Evolutionary conservation across 164 flowering plant species (phyloP), one percentile per base, ranked within the genome.

Genomic region (Stephania yunnanensis): DNA sequence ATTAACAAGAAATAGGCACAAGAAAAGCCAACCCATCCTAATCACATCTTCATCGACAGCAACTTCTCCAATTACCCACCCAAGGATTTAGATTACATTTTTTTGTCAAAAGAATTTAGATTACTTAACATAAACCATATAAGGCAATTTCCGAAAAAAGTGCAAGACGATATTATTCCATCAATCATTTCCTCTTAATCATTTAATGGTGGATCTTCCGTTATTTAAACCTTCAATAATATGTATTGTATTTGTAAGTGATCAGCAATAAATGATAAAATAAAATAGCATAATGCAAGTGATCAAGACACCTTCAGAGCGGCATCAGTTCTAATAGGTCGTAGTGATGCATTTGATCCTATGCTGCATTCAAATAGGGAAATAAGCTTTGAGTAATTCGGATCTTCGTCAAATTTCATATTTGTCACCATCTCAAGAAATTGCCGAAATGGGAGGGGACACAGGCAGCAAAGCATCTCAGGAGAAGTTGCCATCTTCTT

Each of bases 321-420:
- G 1, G 87, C 88, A 76, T 87, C 89, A 50, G 80, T 84, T 72
- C 77, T 82, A 44, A 88, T 82, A 2, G 91, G 89, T 64, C 84
- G 79, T 46, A 79, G 15, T 13, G 78, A 74, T 42, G 83, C 80
- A 78, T 53, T 78, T 45, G 83, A 44, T 64, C 82, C 84, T 50
- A 88, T 76, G 61, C 74, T 74, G 71, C 71, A 71, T n/a, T 84
- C 84, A 64, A 88, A 88, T 53, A 85, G 82, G 55, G 89, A 84
- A 68, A 88, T 85, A 1, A 85, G 87, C 76, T 84, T 84, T 29
- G 83, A 68, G 65, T 88, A 88, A 69, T 88, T 83, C 9, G 91
- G 91, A 66, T 87, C 91, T 79, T 88, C 91, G 50, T 87, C 89
- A 79, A 88, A 88, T 83, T 53, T 85, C 88, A 88, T 80, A 53